Evolutionary conservation across 352 stramenopile species (phyloP), one percentile per base, ranked within the genome.

Genomic region (Pythium vanterpoolii): DNA sequence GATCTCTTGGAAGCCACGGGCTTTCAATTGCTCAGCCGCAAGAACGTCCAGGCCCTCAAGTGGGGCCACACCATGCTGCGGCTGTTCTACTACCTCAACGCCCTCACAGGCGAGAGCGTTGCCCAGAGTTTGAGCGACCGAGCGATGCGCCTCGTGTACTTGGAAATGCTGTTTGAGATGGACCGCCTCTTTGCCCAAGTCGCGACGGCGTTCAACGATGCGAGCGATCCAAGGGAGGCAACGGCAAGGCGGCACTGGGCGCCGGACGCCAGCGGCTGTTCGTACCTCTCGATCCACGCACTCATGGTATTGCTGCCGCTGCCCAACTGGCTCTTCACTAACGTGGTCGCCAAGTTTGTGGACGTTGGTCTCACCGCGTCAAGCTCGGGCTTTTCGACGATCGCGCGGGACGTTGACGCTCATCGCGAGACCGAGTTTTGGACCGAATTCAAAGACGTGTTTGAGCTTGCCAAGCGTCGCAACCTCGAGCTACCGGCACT

Each of bases 21-120:
- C 8, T 79, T 93, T 19, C 77, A 88, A 49, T 71, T 90, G 27
- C 74, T 95, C 27, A 90, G 83, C 62, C 85, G 85, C 28, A 71
- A 71, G 27, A 92, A 93, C 47, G 72, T 93, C 54, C 79, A 86
- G 88, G 85, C 81, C 24, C 70, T 93, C 19, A 90, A 93, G 56
- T 95, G 85, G 85, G 84, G 83, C 23, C 83, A 75, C 56, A 77
- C 80, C 23, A 89, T 93, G 77, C 34, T 92, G 33, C 84, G 77
- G 4, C 76, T 73, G 40, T 90, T 95, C 44, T 93, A 95, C 60
- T 89, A 87, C 47, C 68, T 93, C 43, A 89, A 89, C 33, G 83
- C 83, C 1, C 60, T 93, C 40, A 88, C 81, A 2, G 78, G 72
- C 19, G 58, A 71, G 21, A 83, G 60, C 39, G 73, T 90, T 24